A percentile compares a stretch with the other conserved stretches of the same genome.
These are phyloP conservation scores for Ambrosia artemisiifolia DNA, from an alignment of 129 eudicot genomes.

Conservation along the genomic window DNA sequence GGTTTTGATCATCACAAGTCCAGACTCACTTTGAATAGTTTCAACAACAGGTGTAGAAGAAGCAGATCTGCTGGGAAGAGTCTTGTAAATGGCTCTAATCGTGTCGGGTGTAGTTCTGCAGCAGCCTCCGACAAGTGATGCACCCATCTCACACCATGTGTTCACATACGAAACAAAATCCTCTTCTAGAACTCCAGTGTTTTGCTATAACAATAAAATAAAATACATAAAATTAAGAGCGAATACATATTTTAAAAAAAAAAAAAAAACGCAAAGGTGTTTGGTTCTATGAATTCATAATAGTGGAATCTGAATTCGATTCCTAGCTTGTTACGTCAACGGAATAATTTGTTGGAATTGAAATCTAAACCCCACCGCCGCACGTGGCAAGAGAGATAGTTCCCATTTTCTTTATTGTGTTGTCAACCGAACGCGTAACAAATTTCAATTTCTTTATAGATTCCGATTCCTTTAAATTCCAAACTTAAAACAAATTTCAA, in stretches of 20 bases:
- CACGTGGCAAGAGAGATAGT: no score
- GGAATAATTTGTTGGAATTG: no score
- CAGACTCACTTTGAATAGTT: constrained; percentile 23
- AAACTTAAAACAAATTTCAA: no score
- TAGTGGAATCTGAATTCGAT: no score
- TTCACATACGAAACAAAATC: constrained; percentile 83
- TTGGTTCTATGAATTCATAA: no score
- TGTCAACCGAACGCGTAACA: no score
- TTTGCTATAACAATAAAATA: constrained; percentile 46
- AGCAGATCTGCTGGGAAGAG: constrained; percentile 38
- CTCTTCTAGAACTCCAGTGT: constrained; percentile 71
- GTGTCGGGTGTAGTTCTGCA: constrained; percentile 92
- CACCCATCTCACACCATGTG: constrained; percentile 87
- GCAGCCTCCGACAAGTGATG: constrained; percentile 74
- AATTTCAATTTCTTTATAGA: no score
- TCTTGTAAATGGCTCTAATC: constrained; percentile 50
- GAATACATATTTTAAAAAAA: not conserved
- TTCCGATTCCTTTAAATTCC: no score
- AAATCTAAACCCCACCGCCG: no score
- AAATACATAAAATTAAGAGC: not conserved
- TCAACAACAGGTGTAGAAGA: constrained; percentile 15
- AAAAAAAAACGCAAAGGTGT: not conserved
- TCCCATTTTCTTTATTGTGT: no score
- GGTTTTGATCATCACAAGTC: constrained; percentile 23
- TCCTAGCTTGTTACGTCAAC: no score